phyloP scores from a whole-genome alignment of 2,329 filamentous ascomycete genomes.

The Ascochyta clinopodiicola region DNA sequence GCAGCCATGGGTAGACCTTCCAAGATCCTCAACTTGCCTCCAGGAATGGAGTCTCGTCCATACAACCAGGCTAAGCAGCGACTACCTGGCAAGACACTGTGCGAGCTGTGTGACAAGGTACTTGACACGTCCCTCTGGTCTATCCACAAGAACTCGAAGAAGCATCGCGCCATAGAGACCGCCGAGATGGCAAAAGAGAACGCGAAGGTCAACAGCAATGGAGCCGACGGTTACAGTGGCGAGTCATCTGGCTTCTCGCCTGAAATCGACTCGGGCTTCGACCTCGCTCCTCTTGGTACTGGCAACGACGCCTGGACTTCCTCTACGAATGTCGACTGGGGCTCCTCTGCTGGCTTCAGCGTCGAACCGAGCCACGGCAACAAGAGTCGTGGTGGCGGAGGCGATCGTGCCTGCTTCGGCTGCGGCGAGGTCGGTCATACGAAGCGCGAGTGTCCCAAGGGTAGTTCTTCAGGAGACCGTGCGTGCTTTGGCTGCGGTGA shows the following conservation, averaged over 20 bases:
- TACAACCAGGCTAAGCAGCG: conserved; percentile 34
- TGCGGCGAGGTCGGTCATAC: conserved; percentile 35
- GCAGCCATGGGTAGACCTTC: background rate
- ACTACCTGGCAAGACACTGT: conserved; percentile 27
- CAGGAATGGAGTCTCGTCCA: conserved; percentile 27
- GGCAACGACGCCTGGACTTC: conserved; percentile 46
- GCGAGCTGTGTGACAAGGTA: conserved; percentile 41
- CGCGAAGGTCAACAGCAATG: conserved; percentile 11
- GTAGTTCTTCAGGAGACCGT: conserved; percentile 19
- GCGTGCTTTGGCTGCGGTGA: conserved; percentile 36
- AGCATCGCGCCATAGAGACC: conserved; percentile 34
- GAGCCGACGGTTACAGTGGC: conserved; percentile 9
- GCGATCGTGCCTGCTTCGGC: conserved; percentile 31
- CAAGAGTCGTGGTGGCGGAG: conserved; percentile 21
- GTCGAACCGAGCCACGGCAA: conserved; percentile 8
- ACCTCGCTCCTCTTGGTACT: conserved; percentile 44
- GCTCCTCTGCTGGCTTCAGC: conserved; percentile 32
- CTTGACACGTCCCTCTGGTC: conserved; percentile 43
- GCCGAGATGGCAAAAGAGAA: conserved; percentile 32
- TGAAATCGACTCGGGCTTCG: conserved; percentile 7
- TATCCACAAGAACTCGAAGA: conserved; percentile 42
- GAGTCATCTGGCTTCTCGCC: conserved; percentile 14
- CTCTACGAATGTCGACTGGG: background rate
- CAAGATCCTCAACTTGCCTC: background rate
- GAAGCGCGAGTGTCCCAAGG: conserved; percentile 34